Base-by-base conservation (phyloP, 2,329 filamentous ascomycete species). In the Penicillium polonicum region DNA sequence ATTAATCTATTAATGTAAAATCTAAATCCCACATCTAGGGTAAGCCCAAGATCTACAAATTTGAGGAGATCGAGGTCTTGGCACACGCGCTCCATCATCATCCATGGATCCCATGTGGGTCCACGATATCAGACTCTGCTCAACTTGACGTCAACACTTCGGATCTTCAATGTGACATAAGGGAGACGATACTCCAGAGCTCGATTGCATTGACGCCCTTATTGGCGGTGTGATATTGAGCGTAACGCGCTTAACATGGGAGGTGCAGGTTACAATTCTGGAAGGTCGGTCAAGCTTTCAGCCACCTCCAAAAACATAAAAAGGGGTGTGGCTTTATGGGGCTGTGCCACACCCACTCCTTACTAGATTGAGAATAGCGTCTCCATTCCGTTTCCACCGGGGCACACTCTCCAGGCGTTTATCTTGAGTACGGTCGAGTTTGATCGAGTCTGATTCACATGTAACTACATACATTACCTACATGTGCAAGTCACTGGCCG, bases 61-160 rank as follows among this genome's bases (percentile, higher is more conserved):
- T 36, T 38, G 48, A 31, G 19, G 19, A 27, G 58, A 50, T 62
- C 41, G 29, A 57, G 23, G 17, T 52, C 62, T 57, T 65, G 62
- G 62, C 62, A 58, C 50, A 61, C 57, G 48, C 49, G 52, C 55
- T 33, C 46, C 17, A 52, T 61, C 58, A 58, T 58, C 56, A 58
- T 59, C 38, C 54, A 36, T 52, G 53, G 56, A 15, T 35, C 10
- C 8, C 10, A 29, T 33, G 48, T 41, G 50, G 52, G 59, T 52
- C 49, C 7, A 17, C 19, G 25, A 29, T 53, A 53, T 53, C 54
- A 57, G 42, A 57, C 10, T 46, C 42, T 52, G 48, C 55, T 62
- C 58, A 62, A 44, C 35, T 56, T 62, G 60, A 62, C 60, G 60
- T 62, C 60, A 62, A 60, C 36, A 21, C 15, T 57, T 36, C 21